phyloP scores from a whole-genome alignment of 108 stramenopile genomes.

The Mayamaea pseudoterrestris region DNA sequence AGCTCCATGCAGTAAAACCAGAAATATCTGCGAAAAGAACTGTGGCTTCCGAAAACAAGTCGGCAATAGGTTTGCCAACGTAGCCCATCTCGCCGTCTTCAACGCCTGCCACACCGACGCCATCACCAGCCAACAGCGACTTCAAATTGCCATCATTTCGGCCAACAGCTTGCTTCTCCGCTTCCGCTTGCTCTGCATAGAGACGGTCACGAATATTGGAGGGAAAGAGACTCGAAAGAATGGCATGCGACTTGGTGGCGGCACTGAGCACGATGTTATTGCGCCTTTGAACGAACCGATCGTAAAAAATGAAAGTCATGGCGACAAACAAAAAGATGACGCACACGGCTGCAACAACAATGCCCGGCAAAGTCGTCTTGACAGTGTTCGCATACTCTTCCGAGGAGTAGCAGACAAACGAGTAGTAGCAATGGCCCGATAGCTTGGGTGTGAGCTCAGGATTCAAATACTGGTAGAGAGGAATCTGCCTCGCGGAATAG shows the following conservation, averaged over 20 bases:
- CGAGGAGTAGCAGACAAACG: too few relatives aligned
- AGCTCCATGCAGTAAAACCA: constrained; percentile 42
- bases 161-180: background rate
- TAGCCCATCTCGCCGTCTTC: background rate
- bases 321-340: constrained; percentile 19
- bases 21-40: constrained; percentile 15
- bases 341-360: too few relatives aligned
- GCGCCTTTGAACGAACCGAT: constrained; percentile 7
- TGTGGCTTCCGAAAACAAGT: background rate
- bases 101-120: background rate
- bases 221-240: constrained; percentile 22
- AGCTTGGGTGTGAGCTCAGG: too few relatives aligned
- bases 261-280: constrained; percentile 16
- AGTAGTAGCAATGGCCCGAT: too few relatives aligned
- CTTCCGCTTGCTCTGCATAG: background rate
- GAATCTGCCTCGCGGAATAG: background rate
- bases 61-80: constrained; percentile 2
- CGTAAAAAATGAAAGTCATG: constrained; percentile 10
- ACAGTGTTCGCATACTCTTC: too few relatives aligned
- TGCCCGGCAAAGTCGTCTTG: too few relatives aligned
- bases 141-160: background rate
- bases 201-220: constrained; percentile 20
- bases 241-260: constrained; percentile 6
- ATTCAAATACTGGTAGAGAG: too few relatives aligned
- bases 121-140: background rate